These are phyloP conservation scores for Nyssa sinensis DNA, from an alignment of 148 eudicot species.

Conservation along the genomic window DNA sequence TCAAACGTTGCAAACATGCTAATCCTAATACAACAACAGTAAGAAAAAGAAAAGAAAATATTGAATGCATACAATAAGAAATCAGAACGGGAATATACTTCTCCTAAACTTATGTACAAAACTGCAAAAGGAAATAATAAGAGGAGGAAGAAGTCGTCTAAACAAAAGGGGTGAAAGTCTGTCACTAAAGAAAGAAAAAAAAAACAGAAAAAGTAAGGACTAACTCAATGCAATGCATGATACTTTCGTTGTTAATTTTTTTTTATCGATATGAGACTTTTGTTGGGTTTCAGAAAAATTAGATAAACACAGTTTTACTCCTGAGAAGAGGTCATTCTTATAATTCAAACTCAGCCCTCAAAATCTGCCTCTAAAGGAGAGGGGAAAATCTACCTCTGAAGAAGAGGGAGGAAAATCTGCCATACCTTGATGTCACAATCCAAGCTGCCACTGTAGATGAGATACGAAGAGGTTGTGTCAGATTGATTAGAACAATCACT, in stretches of 20 bases:
- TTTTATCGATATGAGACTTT: too few relatives aligned
- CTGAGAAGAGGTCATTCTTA: too few relatives aligned
- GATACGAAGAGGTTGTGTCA: slow-evolving; percentile 42
- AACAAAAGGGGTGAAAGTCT: slow-evolving; percentile 41
- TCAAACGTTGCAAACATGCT: background rate
- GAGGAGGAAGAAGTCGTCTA: background rate
- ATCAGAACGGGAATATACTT: background rate
- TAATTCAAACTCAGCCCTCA: too few relatives aligned
- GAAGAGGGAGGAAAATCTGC: slow-evolving; percentile 53
- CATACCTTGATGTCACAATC: slow-evolving; percentile 83
- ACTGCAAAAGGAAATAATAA: slow-evolving; percentile 3
- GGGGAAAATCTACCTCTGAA: too few relatives aligned
- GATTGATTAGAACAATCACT: slow-evolving; percentile 28
- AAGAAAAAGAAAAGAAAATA: background rate
- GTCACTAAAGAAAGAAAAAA: too few relatives aligned
- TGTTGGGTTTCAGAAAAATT: too few relatives aligned
- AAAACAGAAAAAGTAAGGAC: too few relatives aligned
- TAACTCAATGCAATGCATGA: too few relatives aligned
- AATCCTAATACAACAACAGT: background rate
- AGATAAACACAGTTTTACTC: too few relatives aligned
- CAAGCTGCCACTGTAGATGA: slow-evolving; percentile 74
- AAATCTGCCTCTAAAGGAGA: too few relatives aligned
- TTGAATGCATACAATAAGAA: background rate
- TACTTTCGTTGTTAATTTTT: too few relatives aligned
- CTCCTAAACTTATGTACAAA: background rate